These are phyloP conservation scores for Coemansia furcata DNA, from an alignment of 192 early-diverging fungal genomes.

Conservation along the genomic window DNA sequence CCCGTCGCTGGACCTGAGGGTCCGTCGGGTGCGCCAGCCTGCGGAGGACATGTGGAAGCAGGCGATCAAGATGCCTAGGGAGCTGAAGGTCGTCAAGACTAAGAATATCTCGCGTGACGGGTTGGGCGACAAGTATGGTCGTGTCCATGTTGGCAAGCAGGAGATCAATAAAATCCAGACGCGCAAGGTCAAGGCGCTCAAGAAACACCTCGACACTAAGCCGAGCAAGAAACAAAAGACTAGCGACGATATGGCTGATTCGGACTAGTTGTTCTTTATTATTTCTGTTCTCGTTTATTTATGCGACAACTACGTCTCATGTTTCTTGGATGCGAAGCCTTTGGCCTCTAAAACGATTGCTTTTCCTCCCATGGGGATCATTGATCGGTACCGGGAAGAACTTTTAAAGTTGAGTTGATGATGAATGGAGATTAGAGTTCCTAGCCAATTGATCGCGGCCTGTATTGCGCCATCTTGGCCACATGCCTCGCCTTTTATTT, in stretches of 20 bases:
- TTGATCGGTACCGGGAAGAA: not conserved
- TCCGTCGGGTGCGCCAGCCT: constrained; percentile 72
- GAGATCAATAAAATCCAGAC: constrained; percentile 92
- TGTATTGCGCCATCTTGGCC: constrained; percentile 8
- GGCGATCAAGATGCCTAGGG: constrained; percentile 82
- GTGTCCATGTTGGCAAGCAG: constrained; percentile 90
- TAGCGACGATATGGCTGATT: constrained; percentile 7
- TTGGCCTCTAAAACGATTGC: not conserved
- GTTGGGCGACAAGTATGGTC: constrained; percentile 89
- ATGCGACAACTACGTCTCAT: not conserved
- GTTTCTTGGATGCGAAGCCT: not conserved
- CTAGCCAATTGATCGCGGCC: not conserved
- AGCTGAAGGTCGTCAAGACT: constrained; percentile 68
- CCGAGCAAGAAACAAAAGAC: constrained; percentile 31
- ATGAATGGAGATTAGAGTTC: constrained; percentile 1
- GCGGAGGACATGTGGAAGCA: constrained; percentile 80
- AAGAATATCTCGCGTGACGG: constrained; percentile 91
- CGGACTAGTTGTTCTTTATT: not conserved
- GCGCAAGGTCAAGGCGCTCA: constrained; percentile 98
- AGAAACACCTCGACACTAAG: constrained; percentile 52
- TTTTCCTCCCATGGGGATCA: not conserved
- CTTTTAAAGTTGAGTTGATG: not conserved
- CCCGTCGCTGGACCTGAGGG: constrained; percentile 75
- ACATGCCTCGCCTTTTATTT: constrained; percentile 2
- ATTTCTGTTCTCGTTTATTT: not conserved